Evolutionary conservation across 2,329 filamentous ascomycete genomes (phyloP).

Genomic region (Ascochyta fabae): DNA sequence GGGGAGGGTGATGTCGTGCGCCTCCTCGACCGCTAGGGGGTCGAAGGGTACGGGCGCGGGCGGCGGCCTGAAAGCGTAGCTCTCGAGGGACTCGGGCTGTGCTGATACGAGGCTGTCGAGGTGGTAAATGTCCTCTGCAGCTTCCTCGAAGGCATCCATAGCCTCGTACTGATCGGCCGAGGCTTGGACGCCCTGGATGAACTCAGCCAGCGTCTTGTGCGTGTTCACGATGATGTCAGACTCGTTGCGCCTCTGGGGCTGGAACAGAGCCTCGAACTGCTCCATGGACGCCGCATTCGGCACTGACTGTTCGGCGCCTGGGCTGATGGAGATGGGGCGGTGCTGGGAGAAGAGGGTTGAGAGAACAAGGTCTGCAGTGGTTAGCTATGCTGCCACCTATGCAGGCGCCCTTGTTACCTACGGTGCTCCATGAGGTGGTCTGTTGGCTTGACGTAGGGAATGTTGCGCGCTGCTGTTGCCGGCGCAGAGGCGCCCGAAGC

Average conservation of each 20-base stretch:
- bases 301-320: slow-evolving; percentile 52
- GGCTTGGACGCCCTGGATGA: slow-evolving; percentile 39
- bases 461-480: slow-evolving; percentile 50
- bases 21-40: slow-evolving; percentile 34
- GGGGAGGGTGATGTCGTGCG: slow-evolving; percentile 21
- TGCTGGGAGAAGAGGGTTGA: slow-evolving; percentile 97
- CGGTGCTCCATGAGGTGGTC: slow-evolving; percentile 73
- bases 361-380: slow-evolving; percentile 75
- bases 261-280: slow-evolving; percentile 84
- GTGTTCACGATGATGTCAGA: slow-evolving; percentile 13
- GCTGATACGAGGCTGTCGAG: slow-evolving; percentile 42
- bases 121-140: slow-evolving; percentile 40
- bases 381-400: slow-evolving; percentile 20
- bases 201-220: slow-evolving; percentile 50
- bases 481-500: slow-evolving; percentile 34
- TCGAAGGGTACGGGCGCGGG: slow-evolving; percentile 72
- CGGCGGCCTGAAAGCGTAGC: slow-evolving; percentile 75
- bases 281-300: slow-evolving; percentile 73
- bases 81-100: slow-evolving; percentile 45
- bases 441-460: slow-evolving; percentile 76
- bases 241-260: slow-evolving; percentile 37
- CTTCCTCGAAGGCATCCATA: slow-evolving; percentile 14
- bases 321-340: slow-evolving; percentile 84
- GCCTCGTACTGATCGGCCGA: slow-evolving; percentile 14
- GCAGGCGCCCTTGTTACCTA: slow-evolving; percentile 46